These are phyloP conservation scores for Phycomyces blakesleeanus DNA, from an alignment of 192 early-diverging fungal species.

Conservation along the genomic window DNA sequence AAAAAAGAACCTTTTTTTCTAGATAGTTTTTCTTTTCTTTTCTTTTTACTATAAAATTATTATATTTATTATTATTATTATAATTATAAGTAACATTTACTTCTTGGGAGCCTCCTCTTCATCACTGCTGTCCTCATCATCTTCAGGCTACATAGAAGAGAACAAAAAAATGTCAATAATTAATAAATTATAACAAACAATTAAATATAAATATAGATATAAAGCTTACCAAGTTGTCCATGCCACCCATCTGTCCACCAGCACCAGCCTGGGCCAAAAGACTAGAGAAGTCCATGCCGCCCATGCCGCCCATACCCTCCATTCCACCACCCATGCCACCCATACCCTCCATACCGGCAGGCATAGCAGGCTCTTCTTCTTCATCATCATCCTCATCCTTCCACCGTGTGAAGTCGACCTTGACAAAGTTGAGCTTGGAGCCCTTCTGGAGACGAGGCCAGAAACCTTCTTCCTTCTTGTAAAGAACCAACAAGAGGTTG, in stretches of 20 bases:
- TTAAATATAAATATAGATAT: too few relatives aligned
- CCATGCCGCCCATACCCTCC: constrained; percentile 60
- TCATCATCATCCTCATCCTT: constrained; percentile 94
- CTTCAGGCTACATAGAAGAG: constrained; percentile 3
- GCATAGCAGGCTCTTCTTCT: constrained; percentile 46
- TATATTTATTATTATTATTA: too few relatives aligned
- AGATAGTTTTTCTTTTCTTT: too few relatives aligned
- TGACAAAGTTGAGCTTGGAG: constrained; percentile 69
- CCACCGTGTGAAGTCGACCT: constrained; percentile 90
- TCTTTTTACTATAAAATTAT: too few relatives aligned
- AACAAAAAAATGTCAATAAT: background rate
- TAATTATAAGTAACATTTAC: too few relatives aligned
- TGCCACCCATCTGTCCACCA: background rate
- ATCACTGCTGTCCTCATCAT: background rate
- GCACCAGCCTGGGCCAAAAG: constrained; percentile 20
- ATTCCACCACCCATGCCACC: constrained; percentile 24
- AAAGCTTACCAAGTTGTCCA: background rate
- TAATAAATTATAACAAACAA: too few relatives aligned
- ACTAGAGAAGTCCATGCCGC: constrained; percentile 35
- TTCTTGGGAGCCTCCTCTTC: constrained; percentile 1
- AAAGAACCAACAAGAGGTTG: constrained; percentile 61
- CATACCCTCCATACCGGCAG: constrained; percentile 50
- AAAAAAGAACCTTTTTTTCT: too few relatives aligned
- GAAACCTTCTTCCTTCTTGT: constrained; percentile 68
- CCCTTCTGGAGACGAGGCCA: constrained; percentile 85